Base-by-base conservation (phyloP, 345 rosid genomes). In the Eutrema japonicum region DNA sequence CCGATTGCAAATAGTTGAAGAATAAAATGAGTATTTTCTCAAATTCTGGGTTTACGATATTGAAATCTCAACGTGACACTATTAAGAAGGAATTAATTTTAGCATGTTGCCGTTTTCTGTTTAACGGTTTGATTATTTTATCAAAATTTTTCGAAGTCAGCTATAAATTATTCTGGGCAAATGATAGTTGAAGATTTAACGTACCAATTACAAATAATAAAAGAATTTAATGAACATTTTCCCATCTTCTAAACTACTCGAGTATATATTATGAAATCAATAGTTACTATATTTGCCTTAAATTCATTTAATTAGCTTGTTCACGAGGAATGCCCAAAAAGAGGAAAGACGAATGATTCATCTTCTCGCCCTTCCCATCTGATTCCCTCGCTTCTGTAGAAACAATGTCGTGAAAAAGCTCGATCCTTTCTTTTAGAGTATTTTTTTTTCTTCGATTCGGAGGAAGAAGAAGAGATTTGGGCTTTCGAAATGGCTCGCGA, bases 301-400 rank as follows among this genome's bases (percentile, higher is more conserved):
- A 55, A 57, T 10, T 13, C 29, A 62, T 76, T 63, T 65, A 76
- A 76, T 64, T 70, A 76, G 52, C 72, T 48, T 77, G 12, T 56
- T 64, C 71, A 63, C 67, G 74, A 77, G 80, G 80, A 47, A 77
- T 77, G 66, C 75, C 60, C 33, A 43, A 55, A 64, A 63, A 48
- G 71, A 70, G 72, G 72, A 77, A 77, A 77, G 76, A 42, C 72
- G 68, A 70, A 64, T 57, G 49, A 70, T 70, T 77, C 80, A 77
- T 70, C 75, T 76, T 53, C 72, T 66, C 38, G 4, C 4, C 51
- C 18, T 46, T 3, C 63, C 40, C n/a, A 26, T 43, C 35, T 56
- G 43, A 55, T 68, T 43, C 64, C 50, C 67, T 51, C 33, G 56
- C 55, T 55, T 38, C 37, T 68, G 26, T 53, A 7, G n/a, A 18